Evolutionary conservation across 2,329 filamentous ascomycete genomes (phyloP), one percentile per base, ranked within the genome.

Genomic region (Nectriaceae sp.): DNA sequence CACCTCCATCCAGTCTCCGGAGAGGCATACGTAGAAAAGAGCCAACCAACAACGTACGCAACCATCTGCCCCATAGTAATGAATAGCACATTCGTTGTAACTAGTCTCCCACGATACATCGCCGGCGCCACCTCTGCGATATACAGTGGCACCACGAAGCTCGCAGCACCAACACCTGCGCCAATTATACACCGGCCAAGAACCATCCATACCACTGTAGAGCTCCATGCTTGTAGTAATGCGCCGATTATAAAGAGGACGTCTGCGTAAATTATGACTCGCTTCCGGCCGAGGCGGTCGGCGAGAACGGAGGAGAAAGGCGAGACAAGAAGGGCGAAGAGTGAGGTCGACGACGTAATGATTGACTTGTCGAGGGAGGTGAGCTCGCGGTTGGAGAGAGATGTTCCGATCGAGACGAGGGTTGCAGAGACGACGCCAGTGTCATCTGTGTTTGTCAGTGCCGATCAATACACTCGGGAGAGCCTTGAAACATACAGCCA

Each of bases 21-120:
- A 48, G 72, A 67, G 0, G 75, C 80, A 49, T 75, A 74, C 47
- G 80, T 77, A 5, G 83, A 79, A 40, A 96, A 86, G 0, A 77
- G 68, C 87, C 89, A 96, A 1, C 93, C 93, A 5, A 91, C 72
- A 2, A 95, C 66, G 68, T 97, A 97, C 2, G 93, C 92, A 18
- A 95, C 81, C 2, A 96, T 89, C 70, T 97, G 92, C 0, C 93
- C 93, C 11, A 89, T 75, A 0, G 92, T 96, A 47, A 97, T 87
- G 58, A 95, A 91, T 19, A 97, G 73, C 21, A 87, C 84, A 50
- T 90, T 86, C 47, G 94, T 81, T 1, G 90, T 95, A 4, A 97
- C 88, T 35, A 97, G 74, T 35, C 88, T 75, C 13, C 93, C 93
- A 46, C 93, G 77, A 52, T 88, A 83, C 19, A 83, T 77, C 2